phyloP scores from a whole-genome alignment of 345 rosid genomes.

The Syzygium aqueum region DNA sequence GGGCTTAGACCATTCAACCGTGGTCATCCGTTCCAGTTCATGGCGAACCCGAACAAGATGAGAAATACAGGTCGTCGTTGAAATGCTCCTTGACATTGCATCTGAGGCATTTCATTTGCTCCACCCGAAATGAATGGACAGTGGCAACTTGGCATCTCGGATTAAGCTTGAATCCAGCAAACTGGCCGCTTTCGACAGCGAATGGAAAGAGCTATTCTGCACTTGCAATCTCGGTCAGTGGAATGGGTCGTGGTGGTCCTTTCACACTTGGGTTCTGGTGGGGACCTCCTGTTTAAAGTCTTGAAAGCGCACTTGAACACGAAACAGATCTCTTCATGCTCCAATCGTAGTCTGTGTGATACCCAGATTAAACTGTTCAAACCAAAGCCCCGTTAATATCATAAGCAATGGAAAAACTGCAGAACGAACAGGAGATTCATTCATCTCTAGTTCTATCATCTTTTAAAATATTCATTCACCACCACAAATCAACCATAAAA shows the following conservation, averaged over 20 bases:
- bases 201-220: neutral
- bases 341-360: neutral
- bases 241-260: neutral
- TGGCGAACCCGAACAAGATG: neutral
- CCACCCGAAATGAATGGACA: neutral
- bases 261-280: neutral
- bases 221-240: neutral
- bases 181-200: neutral
- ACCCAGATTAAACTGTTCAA: neutral
- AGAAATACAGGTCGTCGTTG: neutral
- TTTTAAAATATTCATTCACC: no score
- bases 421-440: neutral
- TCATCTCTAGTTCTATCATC: no score
- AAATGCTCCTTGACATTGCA: neutral
- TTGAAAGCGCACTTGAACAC: neutral
- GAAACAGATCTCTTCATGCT: neutral
- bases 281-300: neutral
- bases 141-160: neutral
- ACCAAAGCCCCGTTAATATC: neutral
- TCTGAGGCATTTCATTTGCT: neutral
- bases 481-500: neutral
- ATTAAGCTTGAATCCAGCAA: neutral
- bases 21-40: neutral
- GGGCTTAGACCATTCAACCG: neutral
- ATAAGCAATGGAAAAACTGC: neutral